These are phyloP conservation scores for Mycena metata DNA, from an alignment of 768 basidiomycete species.

Conservation along the genomic window DNA sequence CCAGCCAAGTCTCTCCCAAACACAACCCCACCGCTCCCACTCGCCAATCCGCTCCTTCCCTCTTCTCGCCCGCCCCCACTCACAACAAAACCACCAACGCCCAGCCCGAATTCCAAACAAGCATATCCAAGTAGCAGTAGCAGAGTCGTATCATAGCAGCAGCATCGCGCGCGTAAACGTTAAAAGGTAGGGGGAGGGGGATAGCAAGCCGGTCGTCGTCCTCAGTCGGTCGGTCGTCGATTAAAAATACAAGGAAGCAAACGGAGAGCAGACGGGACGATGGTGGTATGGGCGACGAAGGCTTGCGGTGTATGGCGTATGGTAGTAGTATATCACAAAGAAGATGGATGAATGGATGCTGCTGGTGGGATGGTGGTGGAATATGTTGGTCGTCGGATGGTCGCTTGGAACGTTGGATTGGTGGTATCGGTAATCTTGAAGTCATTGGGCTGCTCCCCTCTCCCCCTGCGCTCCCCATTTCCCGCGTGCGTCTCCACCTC, in stretches of 20 bases:
- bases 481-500: not conserved
- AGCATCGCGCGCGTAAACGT: conserved; percentile 22
- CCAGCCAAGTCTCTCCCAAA: not conserved
- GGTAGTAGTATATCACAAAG: conserved; percentile 26
- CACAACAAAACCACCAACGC: conserved; percentile 16
- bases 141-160: conserved; percentile 1
- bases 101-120: conserved; percentile 15
- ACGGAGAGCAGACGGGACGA: conserved; percentile 2
- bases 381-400: conserved; percentile 11
- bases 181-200: conserved; percentile 5
- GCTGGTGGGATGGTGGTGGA: conserved; percentile 28
- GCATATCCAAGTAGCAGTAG: conserved; percentile 8
- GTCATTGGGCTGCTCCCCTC: conserved; percentile 18
- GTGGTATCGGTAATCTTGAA: conserved; percentile 27
- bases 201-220: conserved; percentile 18
- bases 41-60: not conserved
- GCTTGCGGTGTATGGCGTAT: conserved; percentile 3
- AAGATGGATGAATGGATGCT: conserved; percentile 33
- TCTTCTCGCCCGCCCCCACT: not conserved
- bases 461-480: not conserved
- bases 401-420: conserved; percentile 17
- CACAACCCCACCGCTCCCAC: not conserved
- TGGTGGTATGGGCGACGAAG: conserved; percentile 7
- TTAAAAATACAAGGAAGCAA: conserved; percentile 38
- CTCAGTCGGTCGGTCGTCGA: conserved; percentile 20